Percentiles rank a stretch among this genome's conserved stretches.
Conservation (phyloP, 192 early-diverging fungal species). For the Coemansia sp. region DNA sequence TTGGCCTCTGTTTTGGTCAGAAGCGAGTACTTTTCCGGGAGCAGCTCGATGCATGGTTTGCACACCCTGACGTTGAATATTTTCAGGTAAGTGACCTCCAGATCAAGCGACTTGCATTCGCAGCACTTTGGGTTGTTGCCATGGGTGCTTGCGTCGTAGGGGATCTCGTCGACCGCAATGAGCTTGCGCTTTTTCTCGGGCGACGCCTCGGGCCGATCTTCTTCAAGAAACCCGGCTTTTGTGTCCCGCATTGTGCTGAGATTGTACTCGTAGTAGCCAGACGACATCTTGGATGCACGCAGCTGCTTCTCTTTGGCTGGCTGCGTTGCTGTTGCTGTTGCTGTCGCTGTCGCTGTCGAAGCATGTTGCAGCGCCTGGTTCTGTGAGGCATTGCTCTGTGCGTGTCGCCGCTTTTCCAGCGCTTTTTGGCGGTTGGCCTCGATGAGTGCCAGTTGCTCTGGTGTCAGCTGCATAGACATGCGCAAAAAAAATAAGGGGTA, state of each 20-base stretch:
- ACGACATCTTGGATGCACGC: slow-evolving; percentile 36
- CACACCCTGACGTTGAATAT: slow-evolving; percentile 81
- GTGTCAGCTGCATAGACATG: slow-evolving; percentile 40
- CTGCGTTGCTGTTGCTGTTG: slow-evolving; percentile 4
- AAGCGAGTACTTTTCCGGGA: slow-evolving; percentile 87
- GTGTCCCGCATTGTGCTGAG: slow-evolving; percentile 83
- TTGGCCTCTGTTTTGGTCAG: slow-evolving; percentile 96
- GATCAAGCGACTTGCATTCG: slow-evolving; percentile 81
- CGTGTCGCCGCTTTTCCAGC: slow-evolving; percentile 27
- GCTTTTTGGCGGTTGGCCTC: slow-evolving; percentile 56
- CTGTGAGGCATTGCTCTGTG: background rate
- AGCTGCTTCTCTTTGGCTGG: slow-evolving; percentile 14
- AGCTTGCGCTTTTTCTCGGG: slow-evolving; percentile 25
- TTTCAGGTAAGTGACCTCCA: slow-evolving; percentile 72
- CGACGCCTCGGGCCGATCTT: slow-evolving; percentile 49
- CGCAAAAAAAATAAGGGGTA: background rate
- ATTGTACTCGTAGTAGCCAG: slow-evolving; percentile 78
- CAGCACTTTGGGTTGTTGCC: slow-evolving; percentile 71
- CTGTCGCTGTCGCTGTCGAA: background rate
- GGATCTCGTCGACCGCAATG: slow-evolving; percentile 17
- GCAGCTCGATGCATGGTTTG: slow-evolving; percentile 65
- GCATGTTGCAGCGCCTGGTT: background rate
- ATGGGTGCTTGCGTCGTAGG: slow-evolving; percentile 31
- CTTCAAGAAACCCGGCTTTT: slow-evolving; percentile 81
- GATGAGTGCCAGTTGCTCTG: slow-evolving; percentile 48